These are phyloP conservation scores for Trametes gibbosa DNA, from an alignment of 768 basidiomycete genomes.

Conservation along the genomic window DNA sequence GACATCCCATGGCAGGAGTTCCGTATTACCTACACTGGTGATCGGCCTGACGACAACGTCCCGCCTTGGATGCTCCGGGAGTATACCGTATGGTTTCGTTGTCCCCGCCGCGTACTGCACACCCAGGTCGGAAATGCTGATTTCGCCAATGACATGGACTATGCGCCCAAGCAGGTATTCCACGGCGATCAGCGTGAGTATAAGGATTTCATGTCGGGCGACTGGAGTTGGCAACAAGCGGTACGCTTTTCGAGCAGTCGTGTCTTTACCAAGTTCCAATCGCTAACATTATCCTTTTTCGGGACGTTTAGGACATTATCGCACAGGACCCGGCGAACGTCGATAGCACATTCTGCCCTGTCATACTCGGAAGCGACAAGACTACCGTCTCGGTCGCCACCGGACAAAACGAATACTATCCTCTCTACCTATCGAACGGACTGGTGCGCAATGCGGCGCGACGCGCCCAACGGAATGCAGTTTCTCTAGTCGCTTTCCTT, in stretches of 20 bases:
- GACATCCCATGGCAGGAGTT: slow-evolving; percentile 39
- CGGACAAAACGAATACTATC: slow-evolving; percentile 30
- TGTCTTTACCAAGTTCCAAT: too few species aligned
- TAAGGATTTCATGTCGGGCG: slow-evolving; percentile 17
- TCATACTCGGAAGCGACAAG: slow-evolving; percentile 1
- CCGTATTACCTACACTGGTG: slow-evolving; percentile 22
- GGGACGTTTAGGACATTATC: neutral
- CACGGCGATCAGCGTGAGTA: slow-evolving; percentile 10
- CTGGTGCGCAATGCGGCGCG: slow-evolving; percentile 22
- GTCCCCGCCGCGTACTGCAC: slow-evolving; percentile 15
- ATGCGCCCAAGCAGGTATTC: slow-evolving; percentile 17
- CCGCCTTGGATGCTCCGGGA: slow-evolving; percentile 28
- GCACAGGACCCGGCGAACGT: neutral
- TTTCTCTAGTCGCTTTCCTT: slow-evolving; percentile 25
- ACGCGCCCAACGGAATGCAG: slow-evolving; percentile 21
- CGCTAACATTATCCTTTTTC: neutral
- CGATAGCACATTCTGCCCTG: neutral
- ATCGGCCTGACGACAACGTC: neutral
- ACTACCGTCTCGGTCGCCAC: slow-evolving; percentile 27
- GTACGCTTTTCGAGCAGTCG: neutral
- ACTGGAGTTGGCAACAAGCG: slow-evolving; percentile 8
- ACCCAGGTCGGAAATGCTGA: slow-evolving; percentile 21
- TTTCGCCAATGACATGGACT: slow-evolving; percentile 25
- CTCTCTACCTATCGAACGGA: slow-evolving; percentile 27
- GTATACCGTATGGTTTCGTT: slow-evolving; percentile 25